phyloP scores from a whole-genome alignment of 1,284 basidiomycete genomes.

The Leccinum angustisporum region DNA sequence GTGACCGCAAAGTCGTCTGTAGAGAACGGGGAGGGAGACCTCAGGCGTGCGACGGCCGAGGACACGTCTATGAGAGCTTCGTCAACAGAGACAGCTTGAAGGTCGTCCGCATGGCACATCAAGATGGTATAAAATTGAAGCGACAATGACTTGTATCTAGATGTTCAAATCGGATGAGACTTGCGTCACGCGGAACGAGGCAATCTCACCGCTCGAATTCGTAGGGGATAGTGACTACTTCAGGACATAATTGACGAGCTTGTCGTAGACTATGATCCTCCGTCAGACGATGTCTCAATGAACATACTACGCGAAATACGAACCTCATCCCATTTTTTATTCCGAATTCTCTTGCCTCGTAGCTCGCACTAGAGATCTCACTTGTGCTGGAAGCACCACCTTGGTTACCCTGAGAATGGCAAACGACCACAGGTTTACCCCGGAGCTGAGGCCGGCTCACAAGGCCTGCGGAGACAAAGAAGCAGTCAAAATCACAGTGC shows the following conservation, averaged over 20 bases:
- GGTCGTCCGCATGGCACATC: slow-evolving; percentile 85
- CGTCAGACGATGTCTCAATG: not conserved
- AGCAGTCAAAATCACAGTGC: slow-evolving; percentile 97
- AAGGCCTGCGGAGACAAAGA: slow-evolving; percentile 92
- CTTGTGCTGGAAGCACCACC: slow-evolving; percentile 79
- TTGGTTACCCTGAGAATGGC: slow-evolving; percentile 81
- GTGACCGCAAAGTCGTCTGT: slow-evolving; percentile 59
- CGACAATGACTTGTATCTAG: slow-evolving; percentile 79
- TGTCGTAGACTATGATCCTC: slow-evolving; percentile 68
- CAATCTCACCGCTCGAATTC: slow-evolving; percentile 69
- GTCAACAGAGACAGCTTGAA: slow-evolving; percentile 95
- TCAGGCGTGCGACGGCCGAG: slow-evolving; percentile 53
- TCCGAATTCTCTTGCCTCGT: slow-evolving; percentile 87
- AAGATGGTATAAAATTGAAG: slow-evolving; percentile 91
- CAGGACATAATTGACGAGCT: slow-evolving; percentile 76
- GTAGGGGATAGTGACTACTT: slow-evolving; percentile 83
- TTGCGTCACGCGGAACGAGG: not conserved
- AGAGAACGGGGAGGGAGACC: slow-evolving; percentile 30
- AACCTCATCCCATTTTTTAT: slow-evolving; percentile 94
- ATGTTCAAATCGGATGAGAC: slow-evolving; percentile 14
- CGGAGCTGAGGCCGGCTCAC: slow-evolving; percentile 74
- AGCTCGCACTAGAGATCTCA: slow-evolving; percentile 93
- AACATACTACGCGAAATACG: slow-evolving; percentile 15
- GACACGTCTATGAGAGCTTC: slow-evolving; percentile 94
- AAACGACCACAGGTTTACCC: slow-evolving; percentile 91